Evolutionary conservation across 768 basidiomycete genomes (phyloP).

Genomic region (Kwoniella dejecticola): DNA sequence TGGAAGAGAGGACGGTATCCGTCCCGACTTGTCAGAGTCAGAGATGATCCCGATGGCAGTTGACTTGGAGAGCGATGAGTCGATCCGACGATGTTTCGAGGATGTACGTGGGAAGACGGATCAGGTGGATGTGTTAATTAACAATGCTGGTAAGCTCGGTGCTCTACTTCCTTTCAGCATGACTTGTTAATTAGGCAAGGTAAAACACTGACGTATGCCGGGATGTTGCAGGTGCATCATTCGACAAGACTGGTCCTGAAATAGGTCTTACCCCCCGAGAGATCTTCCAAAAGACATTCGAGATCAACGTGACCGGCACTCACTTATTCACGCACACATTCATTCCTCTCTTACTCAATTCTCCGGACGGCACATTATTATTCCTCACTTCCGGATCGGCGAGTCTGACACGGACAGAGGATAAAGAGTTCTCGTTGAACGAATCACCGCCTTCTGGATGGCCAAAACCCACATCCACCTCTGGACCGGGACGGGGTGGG

Average conservation of each 20-base stretch:
- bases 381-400: slow-evolving; percentile 8
- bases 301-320: neutral
- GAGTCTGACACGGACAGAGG: neutral
- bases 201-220: neutral
- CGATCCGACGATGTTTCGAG: neutral
- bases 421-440: neutral
- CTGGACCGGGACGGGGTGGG: too few relatives aligned
- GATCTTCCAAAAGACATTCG: neutral
- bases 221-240: neutral
- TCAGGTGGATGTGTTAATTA: slow-evolving; percentile 10
- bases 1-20: neutral
- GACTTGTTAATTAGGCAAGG: neutral
- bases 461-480: slow-evolving; percentile 4
- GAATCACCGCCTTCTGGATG: slow-evolving; percentile 12
- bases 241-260: neutral
- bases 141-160: slow-evolving; percentile 17
- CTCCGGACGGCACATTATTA: neutral
- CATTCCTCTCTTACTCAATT: neutral
- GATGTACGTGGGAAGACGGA: neutral
- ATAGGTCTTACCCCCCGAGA: neutral
- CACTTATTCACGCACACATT: neutral
- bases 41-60: slow-evolving; percentile 8
- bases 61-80: slow-evolving; percentile 14
- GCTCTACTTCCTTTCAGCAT: neutral
- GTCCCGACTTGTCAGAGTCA: neutral